phyloP scores from a whole-genome alignment of 805 yeast genomes.

The Brettanomyces custersianus region DNA sequence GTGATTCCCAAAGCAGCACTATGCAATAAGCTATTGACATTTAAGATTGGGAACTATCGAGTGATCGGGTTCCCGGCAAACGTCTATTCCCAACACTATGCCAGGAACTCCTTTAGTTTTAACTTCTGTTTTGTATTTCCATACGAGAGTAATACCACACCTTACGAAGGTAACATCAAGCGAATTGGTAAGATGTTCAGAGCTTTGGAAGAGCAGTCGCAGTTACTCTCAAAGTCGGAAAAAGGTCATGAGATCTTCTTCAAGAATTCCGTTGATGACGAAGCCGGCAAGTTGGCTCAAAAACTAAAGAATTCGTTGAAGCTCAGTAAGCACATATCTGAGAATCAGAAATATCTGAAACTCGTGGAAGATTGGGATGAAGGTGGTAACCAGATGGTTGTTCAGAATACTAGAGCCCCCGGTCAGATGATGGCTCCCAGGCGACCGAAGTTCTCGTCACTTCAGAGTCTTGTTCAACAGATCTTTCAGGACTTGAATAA shows the following conservation, averaged over 20 bases:
- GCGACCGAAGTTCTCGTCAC: constrained; percentile 31
- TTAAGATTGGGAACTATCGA: constrained; percentile 60
- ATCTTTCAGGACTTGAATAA: constrained; percentile 90
- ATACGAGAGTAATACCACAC: constrained; percentile 69
- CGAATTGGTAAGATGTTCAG: constrained; percentile 83
- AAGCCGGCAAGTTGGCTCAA: constrained; percentile 5
- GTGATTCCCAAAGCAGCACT: constrained; percentile 89
- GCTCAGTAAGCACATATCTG: constrained; percentile 7
- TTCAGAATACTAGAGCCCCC: constrained; percentile 12
- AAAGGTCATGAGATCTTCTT: constrained; percentile 35
- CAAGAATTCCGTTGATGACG: constrained; percentile 16
- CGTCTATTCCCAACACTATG: constrained; percentile 63
- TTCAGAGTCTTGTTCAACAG: constrained; percentile 77
- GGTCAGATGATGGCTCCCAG: constrained; percentile 16
- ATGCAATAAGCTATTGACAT: constrained; percentile 72
- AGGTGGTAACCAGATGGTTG: constrained; percentile 16
- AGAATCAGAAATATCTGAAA: constrained; percentile 21
- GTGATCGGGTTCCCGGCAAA: constrained; percentile 87
- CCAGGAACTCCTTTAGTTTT: constrained; percentile 87
- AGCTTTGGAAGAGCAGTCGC: constrained; percentile 84
- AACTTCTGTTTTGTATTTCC: constrained; percentile 89
- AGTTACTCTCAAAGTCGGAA: constrained; percentile 51
- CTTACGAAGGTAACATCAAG: constrained; percentile 78
- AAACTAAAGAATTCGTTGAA: constrained; percentile 4
- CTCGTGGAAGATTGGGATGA: constrained; percentile 23